Evolutionary conservation across 305 asterid species (phyloP).

Genomic region (Solanum hybrid): DNA sequence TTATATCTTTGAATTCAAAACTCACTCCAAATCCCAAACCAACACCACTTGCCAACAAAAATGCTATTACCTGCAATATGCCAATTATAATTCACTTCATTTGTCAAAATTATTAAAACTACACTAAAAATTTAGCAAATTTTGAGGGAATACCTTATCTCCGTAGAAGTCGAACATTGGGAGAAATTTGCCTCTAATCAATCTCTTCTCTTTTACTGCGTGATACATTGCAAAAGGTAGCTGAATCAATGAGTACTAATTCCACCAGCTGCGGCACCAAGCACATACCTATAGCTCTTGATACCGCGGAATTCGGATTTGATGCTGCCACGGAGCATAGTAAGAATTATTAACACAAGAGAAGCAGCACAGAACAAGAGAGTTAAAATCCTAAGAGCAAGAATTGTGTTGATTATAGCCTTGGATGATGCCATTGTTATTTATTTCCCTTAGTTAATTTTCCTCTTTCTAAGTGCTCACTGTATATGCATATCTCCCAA

Average conservation of each 20-base stretch:
- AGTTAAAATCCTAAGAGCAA: neutral
- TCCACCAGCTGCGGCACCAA: neutral
- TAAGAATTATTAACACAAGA: neutral
- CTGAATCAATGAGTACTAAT: neutral
- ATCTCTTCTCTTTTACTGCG: neutral
- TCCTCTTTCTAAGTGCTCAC: neutral
- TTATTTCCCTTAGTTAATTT: neutral
- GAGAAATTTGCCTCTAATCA: neutral
- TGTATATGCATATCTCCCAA: neutral
- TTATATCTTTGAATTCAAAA: slow-evolving; percentile 19
- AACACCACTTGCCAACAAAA: slow-evolving; percentile 42
- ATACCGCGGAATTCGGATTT: neutral
- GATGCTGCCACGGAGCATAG: neutral
- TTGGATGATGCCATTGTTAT: neutral
- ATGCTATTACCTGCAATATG: slow-evolving; percentile 10
- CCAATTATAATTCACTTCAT: neutral
- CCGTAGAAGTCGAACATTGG: slow-evolving; percentile 3
- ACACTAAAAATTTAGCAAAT: neutral
- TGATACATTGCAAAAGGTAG: neutral
- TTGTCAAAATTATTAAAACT: neutral
- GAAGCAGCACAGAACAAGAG: neutral
- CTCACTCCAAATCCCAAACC: slow-evolving; percentile 51
- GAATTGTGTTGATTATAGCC: neutral
- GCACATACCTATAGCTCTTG: slow-evolving; percentile 7
- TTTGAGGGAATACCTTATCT: neutral